Base-by-base conservation (phyloP, 768 basidiomycete genomes). In the Lactifluus rugatus region DNA sequence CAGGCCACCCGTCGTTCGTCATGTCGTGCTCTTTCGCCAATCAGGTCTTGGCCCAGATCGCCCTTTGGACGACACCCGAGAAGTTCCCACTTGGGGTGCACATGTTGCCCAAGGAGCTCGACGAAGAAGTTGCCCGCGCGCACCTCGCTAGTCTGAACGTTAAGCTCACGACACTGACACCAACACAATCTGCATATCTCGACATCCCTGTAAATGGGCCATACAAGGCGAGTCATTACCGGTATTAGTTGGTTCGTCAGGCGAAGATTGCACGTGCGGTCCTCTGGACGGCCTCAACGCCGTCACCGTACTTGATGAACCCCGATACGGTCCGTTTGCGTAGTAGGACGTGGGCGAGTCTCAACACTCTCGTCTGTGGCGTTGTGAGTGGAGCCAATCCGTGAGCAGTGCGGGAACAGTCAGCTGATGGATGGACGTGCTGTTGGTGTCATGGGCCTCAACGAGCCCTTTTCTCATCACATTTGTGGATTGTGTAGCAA, bases 1-100 rank as follows among this genome's bases (percentile, higher is more conserved):
- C 95, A 66, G 95, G 95, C 57, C 95, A 99, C 75, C 95, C 96
- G 36, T 98, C 95, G 45, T 97, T 94, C 75, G 96, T 99, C 76
- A 99, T 99, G 96, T 98, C 95, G 17, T 98, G 94, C 80, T 99
- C 96, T 44, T 99, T 99, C 80, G 76, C 92, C 70, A 99, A 99
- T 82, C 96, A 99, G 75, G 90, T 93, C 62, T 81, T 99, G 67
- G 95, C 95, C 31, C 94, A 96, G 76, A 97, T 99, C 69, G 94
- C 93, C 23, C 85, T 99, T 71, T 99, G 93, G 93, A 94, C 90
- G 45, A 89, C 84, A 64, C 83, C 87, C 34, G 84, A 85, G 73
- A 84, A 87, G 70, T 98, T 97, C 84, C 87, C 89, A 50, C 81
- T 98, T 66, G 96, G 96, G 62, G 95, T 98, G 31, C 95, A 99